Evolutionary conservation across 1,139 yeast species (phyloP).

Genomic region (Suhomyces wounanorum): DNA sequence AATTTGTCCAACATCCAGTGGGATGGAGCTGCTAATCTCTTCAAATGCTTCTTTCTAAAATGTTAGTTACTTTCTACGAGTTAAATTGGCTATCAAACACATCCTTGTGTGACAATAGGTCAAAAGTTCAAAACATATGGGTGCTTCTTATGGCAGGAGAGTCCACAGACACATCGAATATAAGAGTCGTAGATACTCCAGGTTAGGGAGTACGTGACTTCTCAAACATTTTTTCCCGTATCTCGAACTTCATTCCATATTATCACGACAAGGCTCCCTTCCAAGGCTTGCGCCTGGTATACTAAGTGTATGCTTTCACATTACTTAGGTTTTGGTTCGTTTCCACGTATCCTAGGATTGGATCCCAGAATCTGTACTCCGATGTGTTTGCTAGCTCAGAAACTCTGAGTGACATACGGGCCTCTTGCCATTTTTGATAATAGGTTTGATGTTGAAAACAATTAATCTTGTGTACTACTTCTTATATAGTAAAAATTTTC

Average conservation of each 20-base stretch:
- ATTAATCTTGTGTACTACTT: neutral
- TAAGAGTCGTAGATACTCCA: neutral
- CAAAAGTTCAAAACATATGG: neutral
- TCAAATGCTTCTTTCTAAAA: constrained; percentile 86
- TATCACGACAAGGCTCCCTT: constrained; percentile 45
- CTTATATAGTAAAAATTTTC: constrained; percentile 9
- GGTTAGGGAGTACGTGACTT: neutral
- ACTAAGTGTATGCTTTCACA: constrained; percentile 14
- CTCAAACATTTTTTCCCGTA: neutral
- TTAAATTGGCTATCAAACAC: constrained; percentile 6
- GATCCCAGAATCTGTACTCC: constrained; percentile 14
- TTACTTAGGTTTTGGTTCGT: constrained; percentile 16
- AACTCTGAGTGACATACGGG: constrained; percentile 60
- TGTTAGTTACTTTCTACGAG: constrained; percentile 20
- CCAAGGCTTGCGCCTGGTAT: constrained; percentile 32
- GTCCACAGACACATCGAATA: no score
- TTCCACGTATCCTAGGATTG: constrained; percentile 11
- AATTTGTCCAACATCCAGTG: constrained; percentile 99
- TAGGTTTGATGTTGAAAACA: constrained; percentile 17
- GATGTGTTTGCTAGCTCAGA: constrained; percentile 18
- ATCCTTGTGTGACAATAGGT: constrained; percentile 7
- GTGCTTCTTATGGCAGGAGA: neutral
- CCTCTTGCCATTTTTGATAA: constrained; percentile 86
- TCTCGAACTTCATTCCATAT: constrained; percentile 8
- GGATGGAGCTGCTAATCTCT: constrained; percentile 99